Base-by-base conservation (phyloP, 2,329 filamentous ascomycete species). In the Fusarium concolor region DNA sequence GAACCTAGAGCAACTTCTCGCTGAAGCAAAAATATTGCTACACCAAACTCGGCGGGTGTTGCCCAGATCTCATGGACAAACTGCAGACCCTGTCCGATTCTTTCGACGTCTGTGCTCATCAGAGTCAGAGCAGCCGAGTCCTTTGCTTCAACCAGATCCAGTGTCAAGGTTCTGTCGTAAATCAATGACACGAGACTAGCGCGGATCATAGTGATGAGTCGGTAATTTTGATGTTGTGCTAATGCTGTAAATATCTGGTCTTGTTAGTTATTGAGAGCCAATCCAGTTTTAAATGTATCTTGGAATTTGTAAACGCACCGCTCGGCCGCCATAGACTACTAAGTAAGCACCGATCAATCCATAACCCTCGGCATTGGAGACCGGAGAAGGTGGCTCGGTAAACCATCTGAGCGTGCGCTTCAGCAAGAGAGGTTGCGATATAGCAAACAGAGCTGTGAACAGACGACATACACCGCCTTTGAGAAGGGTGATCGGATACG, bases 81-180 rank as follows among this genome's bases (percentile, higher is more conserved):
- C 72, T 22, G 51, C 45, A 43, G 22, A n/a, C 41, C 41, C 15
- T 24, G 22, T 1, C 64, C 62, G 12, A 80, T 75, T 20, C 69
- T 62, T 17, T 82, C 80, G 14, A 84, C 76, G 56, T 83, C 82
- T 6, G 80, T 79, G 46, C 78, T 82, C 80, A 84, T 84, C 14
- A 83, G 69, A 5, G 81, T 83, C 12, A 80, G 59, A 2, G 81
- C 77, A n/a, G 10, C 76, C 76, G 2, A 75, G n/a, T 33, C 29
- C 22, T 24, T 43, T n/a, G 41, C 41, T n/a, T 24, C 22, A 24
- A 26, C 22, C 12, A 24, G 12, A n/a, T 43, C 24, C 9, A 43
- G 41, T 8, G 12, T 28, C 41, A 43, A 28, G 12, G 41, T 43
- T 24, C 20, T 43, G 41, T 43, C 20, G n/a, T 43, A 43, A 17